Evolutionary conservation across 352 stramenopile species (phyloP).

Genomic region (Pythium plurisporium): DNA sequence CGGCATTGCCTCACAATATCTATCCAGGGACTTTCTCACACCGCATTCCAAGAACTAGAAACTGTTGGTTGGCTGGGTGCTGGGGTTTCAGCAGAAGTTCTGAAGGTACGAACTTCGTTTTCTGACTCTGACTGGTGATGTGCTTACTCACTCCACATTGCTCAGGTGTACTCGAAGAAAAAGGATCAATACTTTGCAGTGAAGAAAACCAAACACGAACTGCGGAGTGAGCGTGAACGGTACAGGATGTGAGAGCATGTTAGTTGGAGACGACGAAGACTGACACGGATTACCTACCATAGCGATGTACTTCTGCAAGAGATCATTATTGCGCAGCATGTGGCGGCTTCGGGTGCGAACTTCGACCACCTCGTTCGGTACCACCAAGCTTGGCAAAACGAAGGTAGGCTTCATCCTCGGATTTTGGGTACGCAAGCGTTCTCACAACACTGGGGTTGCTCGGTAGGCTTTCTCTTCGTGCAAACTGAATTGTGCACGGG

Average conservation of each 20-base stretch:
- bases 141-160: not conserved
- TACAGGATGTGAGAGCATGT: too few species aligned
- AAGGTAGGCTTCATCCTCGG: slow-evolving; percentile 42
- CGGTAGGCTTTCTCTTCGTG: slow-evolving; percentile 85
- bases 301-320: slow-evolving; percentile 65
- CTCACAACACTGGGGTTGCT: not conserved
- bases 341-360: slow-evolving; percentile 30
- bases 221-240: slow-evolving; percentile 76
- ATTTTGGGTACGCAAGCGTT: too few species aligned
- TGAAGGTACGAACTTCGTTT: slow-evolving; percentile 34
- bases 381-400: slow-evolving; percentile 93
- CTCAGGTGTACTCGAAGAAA: slow-evolving; percentile 38
- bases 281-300: not conserved
- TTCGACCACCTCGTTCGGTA: slow-evolving; percentile 91
- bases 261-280: too few species aligned
- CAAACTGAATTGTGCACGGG: slow-evolving; percentile 92
- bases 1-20: not conserved
- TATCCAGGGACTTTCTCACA: not conserved
- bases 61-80: slow-evolving; percentile 56
- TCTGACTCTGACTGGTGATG: not conserved
- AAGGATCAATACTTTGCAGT: slow-evolving; percentile 48
- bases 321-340: slow-evolving; percentile 45
- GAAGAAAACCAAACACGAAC: slow-evolving; percentile 76
- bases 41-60: slow-evolving; percentile 47
- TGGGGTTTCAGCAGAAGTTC: slow-evolving; percentile 68